Evolutionary conservation across 139 green algal genomes (phyloP).

Genomic region (Chlorella vulgaris): DNA sequence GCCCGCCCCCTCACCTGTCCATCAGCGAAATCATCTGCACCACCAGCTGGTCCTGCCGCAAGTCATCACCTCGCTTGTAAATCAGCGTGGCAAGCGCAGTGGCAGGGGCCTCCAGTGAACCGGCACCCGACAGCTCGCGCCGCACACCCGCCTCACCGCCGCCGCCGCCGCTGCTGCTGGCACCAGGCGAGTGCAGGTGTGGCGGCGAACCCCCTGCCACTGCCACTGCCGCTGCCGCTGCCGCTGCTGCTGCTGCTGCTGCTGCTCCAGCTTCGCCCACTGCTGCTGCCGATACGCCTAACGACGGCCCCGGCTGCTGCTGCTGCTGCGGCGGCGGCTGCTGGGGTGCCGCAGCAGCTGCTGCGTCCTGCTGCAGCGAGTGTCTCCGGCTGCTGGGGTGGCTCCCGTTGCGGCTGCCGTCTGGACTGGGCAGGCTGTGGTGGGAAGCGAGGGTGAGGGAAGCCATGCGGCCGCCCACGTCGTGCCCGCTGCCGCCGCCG

Average conservation of each 20-base stretch:
- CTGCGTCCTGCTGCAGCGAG: not conserved
- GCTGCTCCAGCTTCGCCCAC: not conserved
- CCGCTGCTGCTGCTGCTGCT: not conserved
- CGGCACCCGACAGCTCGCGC: not conserved
- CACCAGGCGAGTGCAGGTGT: not conserved
- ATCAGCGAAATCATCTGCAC: conserved; percentile 96
- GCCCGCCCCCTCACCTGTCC: conserved; percentile 73
- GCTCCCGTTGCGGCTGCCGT: not conserved
- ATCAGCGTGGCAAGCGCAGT: conserved; percentile 69
- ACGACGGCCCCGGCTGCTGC: not conserved
- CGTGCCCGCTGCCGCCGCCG: not conserved
- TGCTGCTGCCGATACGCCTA: not conserved
- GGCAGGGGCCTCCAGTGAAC: not conserved
- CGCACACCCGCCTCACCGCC: too few relatives aligned
- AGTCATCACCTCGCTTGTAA: conserved; percentile 98
- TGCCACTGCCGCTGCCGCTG: too few relatives aligned
- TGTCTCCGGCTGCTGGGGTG: not conserved
- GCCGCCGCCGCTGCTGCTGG: not conserved
- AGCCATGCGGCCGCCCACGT: conserved; percentile 9
- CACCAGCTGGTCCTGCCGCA: conserved; percentile 90
- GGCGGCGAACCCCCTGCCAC: not conserved
- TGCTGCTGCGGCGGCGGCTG: not conserved
- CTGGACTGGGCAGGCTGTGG: not conserved
- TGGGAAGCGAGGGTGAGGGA: conserved; percentile 27
- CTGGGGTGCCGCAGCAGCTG: not conserved